Percentiles rank a stretch among this genome's conserved stretches.
Evolutionary conservation across 176 grass and related monocot genomes (phyloP).

Genomic region (Lolium rigidum): DNA sequence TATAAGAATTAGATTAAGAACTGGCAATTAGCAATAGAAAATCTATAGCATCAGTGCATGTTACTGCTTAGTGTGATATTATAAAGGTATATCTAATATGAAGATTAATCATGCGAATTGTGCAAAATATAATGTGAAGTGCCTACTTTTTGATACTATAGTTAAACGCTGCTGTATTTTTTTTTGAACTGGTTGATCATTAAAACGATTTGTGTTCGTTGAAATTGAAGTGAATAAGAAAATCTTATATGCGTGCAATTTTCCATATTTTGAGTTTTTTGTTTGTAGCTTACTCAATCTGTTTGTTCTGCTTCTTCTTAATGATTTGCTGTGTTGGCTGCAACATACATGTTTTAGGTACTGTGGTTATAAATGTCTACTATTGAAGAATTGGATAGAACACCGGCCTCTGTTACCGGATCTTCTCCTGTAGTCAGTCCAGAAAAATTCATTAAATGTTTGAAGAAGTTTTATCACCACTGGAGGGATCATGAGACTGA

Average conservation of each 20-base stretch:
- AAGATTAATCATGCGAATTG: neutral
- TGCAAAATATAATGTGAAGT: neutral
- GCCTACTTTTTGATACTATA: neutral
- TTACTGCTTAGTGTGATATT: neutral
- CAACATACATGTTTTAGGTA: conserved; percentile 12
- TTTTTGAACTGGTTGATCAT: neutral
- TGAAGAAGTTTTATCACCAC: conserved; percentile 42
- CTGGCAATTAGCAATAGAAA: neutral
- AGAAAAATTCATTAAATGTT: conserved; percentile 45
- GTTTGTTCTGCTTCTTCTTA: neutral
- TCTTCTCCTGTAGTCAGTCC: conserved; percentile 11
- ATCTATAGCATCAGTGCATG: neutral
- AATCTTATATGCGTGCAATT: neutral
- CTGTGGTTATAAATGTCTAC: conserved; percentile 4
- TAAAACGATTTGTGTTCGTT: neutral
- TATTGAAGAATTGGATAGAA: conserved; percentile 7
- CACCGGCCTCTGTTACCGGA: neutral
- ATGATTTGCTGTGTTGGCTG: neutral
- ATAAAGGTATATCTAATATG: neutral
- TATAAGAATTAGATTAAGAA: neutral
- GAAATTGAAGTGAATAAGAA: neutral
- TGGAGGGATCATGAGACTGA: conserved; percentile 41
- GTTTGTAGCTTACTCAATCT: conserved; percentile 1
- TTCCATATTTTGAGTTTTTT: neutral
- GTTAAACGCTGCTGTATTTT: neutral